Conservation (phyloP, 2,329 filamentous ascomycete genomes). For the Fusarium keratoplasticum region DNA sequence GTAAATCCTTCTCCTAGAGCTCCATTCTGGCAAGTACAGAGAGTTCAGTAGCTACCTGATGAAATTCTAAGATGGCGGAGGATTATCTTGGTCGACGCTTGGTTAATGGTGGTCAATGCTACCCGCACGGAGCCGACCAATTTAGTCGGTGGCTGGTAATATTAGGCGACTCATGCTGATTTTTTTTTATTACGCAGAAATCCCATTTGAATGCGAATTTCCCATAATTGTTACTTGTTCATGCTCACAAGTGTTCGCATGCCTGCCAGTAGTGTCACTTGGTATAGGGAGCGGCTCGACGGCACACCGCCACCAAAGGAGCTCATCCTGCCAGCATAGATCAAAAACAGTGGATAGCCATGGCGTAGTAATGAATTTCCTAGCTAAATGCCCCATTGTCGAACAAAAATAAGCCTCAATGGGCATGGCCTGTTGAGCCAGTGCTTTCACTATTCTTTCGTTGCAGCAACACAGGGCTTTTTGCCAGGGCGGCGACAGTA, state of each 20-base stretch:
- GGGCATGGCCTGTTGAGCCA: too few relatives aligned
- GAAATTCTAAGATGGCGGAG: not conserved
- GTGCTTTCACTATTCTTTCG: too few relatives aligned
- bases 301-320: too few relatives aligned
- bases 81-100: not conserved
- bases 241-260: not conserved
- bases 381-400: too few relatives aligned
- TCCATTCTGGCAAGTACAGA: not conserved
- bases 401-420: too few relatives aligned
- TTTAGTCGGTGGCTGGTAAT: not conserved
- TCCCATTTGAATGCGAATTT: not conserved
- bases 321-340: too few relatives aligned
- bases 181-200: not conserved
- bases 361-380: too few relatives aligned
- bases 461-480: too few relatives aligned
- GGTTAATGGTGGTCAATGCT: not conserved
- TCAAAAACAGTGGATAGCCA: too few relatives aligned
- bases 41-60: not conserved
- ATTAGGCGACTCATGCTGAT: not conserved
- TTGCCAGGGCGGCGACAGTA: too few relatives aligned
- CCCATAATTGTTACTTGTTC: not conserved
- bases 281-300: too few relatives aligned
- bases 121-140: not conserved
- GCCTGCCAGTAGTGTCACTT: too few relatives aligned
- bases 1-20: not conserved